Percentiles rank a stretch among this genome's conserved stretches.
Evolutionary conservation across 805 yeast species (phyloP).

Genomic region (Metschnikowia kofuensis): DNA sequence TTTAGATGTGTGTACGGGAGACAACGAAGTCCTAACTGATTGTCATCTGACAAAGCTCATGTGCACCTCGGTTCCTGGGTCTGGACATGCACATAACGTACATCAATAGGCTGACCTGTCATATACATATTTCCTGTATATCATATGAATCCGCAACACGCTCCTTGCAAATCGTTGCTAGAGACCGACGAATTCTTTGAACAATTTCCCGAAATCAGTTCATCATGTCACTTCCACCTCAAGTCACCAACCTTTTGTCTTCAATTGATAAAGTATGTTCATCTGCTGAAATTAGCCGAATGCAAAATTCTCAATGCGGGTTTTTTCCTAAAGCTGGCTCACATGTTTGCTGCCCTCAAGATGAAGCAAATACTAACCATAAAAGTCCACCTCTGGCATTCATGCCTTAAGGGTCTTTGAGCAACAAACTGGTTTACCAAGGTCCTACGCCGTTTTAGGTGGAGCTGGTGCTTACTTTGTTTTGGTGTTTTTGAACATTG

Average conservation of each 20-base stretch:
- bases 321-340: too few relatives aligned
- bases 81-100: neutral
- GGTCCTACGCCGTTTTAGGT: constrained; percentile 79
- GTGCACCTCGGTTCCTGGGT: too few relatives aligned
- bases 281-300: neutral
- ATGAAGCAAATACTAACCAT: constrained; percentile 6
- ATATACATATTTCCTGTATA: constrained; percentile 2
- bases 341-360: neutral
- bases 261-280: constrained; percentile 18
- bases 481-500: constrained; percentile 81
- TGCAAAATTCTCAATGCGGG: too few relatives aligned
- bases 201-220: neutral
- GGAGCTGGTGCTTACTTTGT: constrained; percentile 65
- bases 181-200: neutral
- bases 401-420: constrained; percentile 37
- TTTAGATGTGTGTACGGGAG: neutral
- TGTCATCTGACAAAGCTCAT: neutral
- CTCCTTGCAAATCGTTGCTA: constrained; percentile 5
- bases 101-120: neutral
- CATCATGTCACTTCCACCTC: constrained; percentile 17
- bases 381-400: constrained; percentile 32
- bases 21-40: neutral
- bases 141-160: neutral
- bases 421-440: constrained; percentile 57
- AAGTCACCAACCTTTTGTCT: constrained; percentile 15